phyloP scores from a whole-genome alignment of 352 stramenopile genomes.

The Phytophthora pseudosyringae region DNA sequence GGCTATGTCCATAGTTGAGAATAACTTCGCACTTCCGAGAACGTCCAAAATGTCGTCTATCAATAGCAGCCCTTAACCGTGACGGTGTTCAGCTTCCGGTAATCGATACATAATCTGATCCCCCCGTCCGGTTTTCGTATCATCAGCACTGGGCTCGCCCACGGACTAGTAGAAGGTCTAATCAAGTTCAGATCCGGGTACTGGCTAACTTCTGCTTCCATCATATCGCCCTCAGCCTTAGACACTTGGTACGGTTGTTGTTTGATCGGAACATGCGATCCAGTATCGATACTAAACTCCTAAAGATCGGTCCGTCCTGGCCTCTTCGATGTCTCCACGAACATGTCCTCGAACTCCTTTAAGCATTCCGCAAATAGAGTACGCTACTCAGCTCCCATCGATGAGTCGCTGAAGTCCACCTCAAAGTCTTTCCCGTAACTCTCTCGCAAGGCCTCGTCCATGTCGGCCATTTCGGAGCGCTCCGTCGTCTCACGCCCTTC shows the following conservation, averaged over 20 bases:
- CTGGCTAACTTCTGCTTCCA: not conserved
- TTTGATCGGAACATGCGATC: not conserved
- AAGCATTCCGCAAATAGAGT: not conserved
- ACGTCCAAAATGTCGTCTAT: not conserved
- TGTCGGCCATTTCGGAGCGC: no score
- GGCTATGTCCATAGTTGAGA: not conserved
- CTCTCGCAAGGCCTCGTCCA: no score
- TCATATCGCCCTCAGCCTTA: not conserved
- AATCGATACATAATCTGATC: not conserved
- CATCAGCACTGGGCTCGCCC: not conserved
- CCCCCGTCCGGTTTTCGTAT: not conserved
- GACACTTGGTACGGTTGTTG: not conserved
- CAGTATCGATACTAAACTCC: not conserved
- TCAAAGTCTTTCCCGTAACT: no score
- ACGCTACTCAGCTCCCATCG: not conserved
- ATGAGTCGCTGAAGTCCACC: not conserved
- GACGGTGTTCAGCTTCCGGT: not conserved
- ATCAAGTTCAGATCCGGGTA: not conserved
- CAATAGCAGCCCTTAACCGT: not conserved
- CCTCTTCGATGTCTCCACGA: not conserved
- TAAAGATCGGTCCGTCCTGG: not conserved
- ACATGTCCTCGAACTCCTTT: slow-evolving; percentile 2
- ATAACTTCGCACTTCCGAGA: not conserved
- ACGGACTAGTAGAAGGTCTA: not conserved
- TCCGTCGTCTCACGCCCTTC: no score